Evolutionary conservation across 129 eudicot genomes (phyloP).

Genomic region (Sambucus nigra): DNA sequence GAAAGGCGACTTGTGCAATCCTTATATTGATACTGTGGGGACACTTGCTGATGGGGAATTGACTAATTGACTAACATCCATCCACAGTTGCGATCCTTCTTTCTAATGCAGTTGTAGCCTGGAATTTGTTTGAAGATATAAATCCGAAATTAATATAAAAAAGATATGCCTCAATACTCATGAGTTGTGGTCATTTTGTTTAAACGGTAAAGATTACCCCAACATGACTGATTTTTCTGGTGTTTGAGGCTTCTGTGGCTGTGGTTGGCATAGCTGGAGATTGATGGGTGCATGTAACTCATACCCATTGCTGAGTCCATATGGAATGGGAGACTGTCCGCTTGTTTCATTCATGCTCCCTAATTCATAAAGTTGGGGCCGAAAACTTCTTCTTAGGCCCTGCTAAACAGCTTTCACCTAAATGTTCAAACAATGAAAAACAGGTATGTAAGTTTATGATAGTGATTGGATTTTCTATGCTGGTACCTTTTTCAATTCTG

Average conservation of each 20-base stretch:
- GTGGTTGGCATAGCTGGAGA: conserved; percentile 73
- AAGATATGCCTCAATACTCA: neutral
- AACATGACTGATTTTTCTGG: conserved; percentile 33
- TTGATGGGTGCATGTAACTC: conserved; percentile 39
- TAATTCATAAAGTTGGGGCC: conserved; percentile 42
- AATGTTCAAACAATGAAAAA: neutral
- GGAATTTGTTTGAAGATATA: conserved; percentile 4
- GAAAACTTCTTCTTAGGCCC: conserved; percentile 9
- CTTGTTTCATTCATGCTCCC: conserved; percentile 21
- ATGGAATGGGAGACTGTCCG: conserved; percentile 13
- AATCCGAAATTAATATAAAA: neutral
- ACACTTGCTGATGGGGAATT: conserved; percentile 4
- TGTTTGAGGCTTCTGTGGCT: conserved; percentile 29
- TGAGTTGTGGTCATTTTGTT: neutral
- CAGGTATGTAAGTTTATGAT: neutral
- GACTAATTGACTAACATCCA: neutral
- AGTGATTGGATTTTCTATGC: conserved; percentile 1
- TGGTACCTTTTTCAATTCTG: conserved; percentile 48
- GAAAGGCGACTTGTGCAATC: neutral
- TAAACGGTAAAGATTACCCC: conserved; percentile 30
- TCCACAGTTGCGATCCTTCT: conserved; percentile 16
- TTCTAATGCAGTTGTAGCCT: conserved; percentile 42
- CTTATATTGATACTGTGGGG: conserved; percentile 5
- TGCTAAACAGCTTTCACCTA: neutral
- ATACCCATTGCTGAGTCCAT: conserved; percentile 15